Conservation (phyloP, 345 rosid species). For the Gossypium raimondii region DNA sequence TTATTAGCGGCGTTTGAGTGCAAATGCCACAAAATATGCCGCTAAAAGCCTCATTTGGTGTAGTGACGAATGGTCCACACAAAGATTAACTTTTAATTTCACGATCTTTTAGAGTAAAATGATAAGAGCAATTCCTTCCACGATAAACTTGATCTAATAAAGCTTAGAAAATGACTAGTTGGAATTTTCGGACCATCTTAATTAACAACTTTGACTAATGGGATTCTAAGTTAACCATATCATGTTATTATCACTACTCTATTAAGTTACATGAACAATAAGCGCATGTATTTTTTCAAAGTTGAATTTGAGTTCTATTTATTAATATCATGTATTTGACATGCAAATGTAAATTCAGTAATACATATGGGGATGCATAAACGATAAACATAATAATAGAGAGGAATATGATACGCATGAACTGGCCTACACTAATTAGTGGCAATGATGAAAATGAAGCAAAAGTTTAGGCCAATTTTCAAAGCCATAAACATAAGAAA, state of each 20-base stretch:
- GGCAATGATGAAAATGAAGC: no score
- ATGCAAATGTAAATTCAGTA: neutral
- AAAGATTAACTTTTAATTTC: no score
- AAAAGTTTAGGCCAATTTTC: no score
- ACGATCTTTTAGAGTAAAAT: neutral
- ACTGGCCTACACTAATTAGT: no score
- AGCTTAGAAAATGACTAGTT: neutral
- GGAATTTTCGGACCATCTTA: neutral
- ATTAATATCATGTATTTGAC: neutral
- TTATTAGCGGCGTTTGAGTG: no score
- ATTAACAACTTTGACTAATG: neutral
- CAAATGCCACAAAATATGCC: no score
- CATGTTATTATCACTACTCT: neutral
- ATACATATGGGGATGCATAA: neutral
- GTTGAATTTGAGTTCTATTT: neutral
- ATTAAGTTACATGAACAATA: neutral
- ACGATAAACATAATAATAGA: no score
- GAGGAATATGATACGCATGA: no score
- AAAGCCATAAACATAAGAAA: no score
- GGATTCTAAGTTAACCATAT: neutral
- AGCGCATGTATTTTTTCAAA: no score
- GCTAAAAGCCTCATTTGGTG: no score
- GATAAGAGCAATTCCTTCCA: neutral
- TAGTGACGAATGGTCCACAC: no score
- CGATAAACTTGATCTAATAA: neutral